Conservation (phyloP, 768 basidiomycete species). For the Auricularia cornea region DNA sequence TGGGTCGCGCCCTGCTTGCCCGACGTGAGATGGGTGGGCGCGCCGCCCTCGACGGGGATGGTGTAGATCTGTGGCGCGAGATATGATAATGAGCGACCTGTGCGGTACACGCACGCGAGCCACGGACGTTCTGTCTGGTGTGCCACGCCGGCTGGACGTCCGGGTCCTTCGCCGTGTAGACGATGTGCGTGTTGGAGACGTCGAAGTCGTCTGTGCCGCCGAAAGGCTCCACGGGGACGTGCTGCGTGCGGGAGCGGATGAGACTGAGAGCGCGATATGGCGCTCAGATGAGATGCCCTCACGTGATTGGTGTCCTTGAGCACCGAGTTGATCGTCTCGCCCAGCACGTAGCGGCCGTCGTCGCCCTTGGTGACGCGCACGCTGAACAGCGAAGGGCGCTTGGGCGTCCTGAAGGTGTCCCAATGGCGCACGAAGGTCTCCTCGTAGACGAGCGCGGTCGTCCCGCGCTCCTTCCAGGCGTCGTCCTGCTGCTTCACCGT, state of each 20-base stretch:
- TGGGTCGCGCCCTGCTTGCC: slow-evolving; percentile 79
- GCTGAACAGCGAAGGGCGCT: slow-evolving; percentile 63
- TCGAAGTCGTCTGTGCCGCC: slow-evolving; percentile 80
- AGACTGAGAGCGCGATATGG: slow-evolving; percentile 1
- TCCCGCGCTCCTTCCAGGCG: slow-evolving; percentile 63
- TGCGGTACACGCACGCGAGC: too few species aligned
- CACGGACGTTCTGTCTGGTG: slow-evolving; percentile 73
- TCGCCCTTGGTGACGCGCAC: slow-evolving; percentile 44
- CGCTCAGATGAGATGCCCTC: slow-evolving; percentile 19
- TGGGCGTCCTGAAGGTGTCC: slow-evolving; percentile 67
- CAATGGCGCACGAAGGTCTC: slow-evolving; percentile 65
- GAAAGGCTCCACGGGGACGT: slow-evolving; percentile 75
- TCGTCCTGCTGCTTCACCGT: slow-evolving; percentile 63
- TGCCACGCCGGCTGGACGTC: slow-evolving; percentile 69
- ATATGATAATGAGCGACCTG: too few species aligned
- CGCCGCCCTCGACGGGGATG: slow-evolving; percentile 45
- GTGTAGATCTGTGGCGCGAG: slow-evolving; percentile 81
- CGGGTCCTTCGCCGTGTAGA: slow-evolving; percentile 84
- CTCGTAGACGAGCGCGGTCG: slow-evolving; percentile 66
- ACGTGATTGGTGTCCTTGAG: slow-evolving; percentile 66
- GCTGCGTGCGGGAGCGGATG: slow-evolving; percentile 35
- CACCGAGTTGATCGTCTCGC: slow-evolving; percentile 45
- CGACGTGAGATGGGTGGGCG: slow-evolving; percentile 65
- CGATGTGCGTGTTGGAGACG: slow-evolving; percentile 56
- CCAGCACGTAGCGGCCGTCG: slow-evolving; percentile 47